Evolutionary conservation across 805 yeast genomes (phyloP).

Genomic region (Candida tallmaniae): DNA sequence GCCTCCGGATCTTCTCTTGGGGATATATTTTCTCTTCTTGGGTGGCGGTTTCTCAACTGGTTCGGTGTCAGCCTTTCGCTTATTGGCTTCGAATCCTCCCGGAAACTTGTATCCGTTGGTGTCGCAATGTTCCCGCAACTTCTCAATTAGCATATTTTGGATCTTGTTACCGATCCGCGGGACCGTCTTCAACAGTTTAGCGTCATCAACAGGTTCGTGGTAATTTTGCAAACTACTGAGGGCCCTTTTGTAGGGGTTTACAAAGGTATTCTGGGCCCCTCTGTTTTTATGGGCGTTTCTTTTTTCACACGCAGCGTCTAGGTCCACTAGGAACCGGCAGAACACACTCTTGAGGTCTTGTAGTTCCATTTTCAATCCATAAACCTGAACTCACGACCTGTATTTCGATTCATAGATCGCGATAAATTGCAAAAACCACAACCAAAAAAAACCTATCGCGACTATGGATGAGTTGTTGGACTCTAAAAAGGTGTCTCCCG

Average conservation of each 20-base stretch:
- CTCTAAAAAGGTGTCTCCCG: constrained; percentile 54
- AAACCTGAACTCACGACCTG: neutral
- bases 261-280: neutral
- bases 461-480: no score
- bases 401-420: no score
- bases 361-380: neutral
- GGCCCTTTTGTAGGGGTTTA: constrained; percentile 4
- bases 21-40: constrained; percentile 49
- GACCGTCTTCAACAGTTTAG: constrained; percentile 54
- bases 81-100: constrained; percentile 14
- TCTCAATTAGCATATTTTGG: constrained; percentile 44
- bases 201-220: constrained; percentile 45
- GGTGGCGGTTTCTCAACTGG: constrained; percentile 10
- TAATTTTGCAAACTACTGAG: constrained; percentile 16
- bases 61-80: constrained; percentile 1
- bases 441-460: neutral
- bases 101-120: constrained; percentile 49
- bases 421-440: neutral
- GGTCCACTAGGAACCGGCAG: neutral
- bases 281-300: neutral
- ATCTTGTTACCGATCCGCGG: constrained; percentile 73
- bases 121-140: constrained; percentile 51
- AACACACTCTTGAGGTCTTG: neutral
- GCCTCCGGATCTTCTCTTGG: constrained; percentile 74
- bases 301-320: neutral